Evolutionary conservation across 768 basidiomycete genomes (phyloP), one percentile per base, ranked within the genome.

Genomic region (Ramaria sp.): DNA sequence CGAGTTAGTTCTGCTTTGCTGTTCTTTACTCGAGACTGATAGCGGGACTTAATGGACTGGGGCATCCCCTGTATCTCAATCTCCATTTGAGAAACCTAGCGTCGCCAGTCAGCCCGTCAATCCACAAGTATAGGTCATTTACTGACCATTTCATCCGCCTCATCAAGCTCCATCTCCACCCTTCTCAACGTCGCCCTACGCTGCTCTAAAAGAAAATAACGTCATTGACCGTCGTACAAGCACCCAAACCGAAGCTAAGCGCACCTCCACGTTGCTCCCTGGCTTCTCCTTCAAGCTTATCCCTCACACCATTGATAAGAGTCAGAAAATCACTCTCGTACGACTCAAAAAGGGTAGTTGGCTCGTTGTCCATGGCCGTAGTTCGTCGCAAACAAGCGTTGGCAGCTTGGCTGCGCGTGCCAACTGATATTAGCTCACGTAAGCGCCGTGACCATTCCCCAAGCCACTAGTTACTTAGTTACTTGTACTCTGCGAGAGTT

Each of bases 61-160:
- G 93, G 92, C 64, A 97, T 92, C 10, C 90, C 88, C 62, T 93
- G 92, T 6, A 95, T 84, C 71, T 99, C 96, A 56, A 99, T 86
- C 71, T 97, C 95, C 95, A 99, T 96, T 78, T 99, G 96, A 45
- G 92, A 92, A 60, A 97, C 79, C 95, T 98, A 60, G 3, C 49
- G 48, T 32, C 30, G 43, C 18, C 28, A 25, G 32, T 20, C 43
- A 38, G 30, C 22, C 30, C 6, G 22, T 3, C 12, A 38, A 42
- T n/a, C 24, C 37, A 30, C 13, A 10, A 27, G 43, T 37, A 25
- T 16, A 25, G 52, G 27, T 28, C 18, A 28, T 22, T 15, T 15
- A 63, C 79, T 47, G 62, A 86, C 94, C 80, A 97, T 92, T 74
- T 98, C 96, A 61, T 96, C 94, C 0, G 94, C 95, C 68, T 99